Evolutionary conservation across 257 asterid genomes (phyloP).

Genomic region (Rhazya stricta): DNA sequence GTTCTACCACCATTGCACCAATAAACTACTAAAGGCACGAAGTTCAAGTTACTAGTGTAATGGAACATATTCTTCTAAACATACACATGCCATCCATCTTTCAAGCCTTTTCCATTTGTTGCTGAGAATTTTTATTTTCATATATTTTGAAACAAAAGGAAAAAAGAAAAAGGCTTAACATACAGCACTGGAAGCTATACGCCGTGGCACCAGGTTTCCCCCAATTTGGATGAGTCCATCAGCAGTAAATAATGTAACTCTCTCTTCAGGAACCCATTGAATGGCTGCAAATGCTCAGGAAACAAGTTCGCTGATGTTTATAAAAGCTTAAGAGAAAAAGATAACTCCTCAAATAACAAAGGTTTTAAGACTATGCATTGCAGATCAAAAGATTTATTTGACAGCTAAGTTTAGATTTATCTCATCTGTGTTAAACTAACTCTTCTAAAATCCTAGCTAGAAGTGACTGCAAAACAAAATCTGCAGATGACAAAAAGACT

Average conservation of each 20-base stretch:
- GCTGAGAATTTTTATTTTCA: neutral
- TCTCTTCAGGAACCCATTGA: conserved; percentile 85
- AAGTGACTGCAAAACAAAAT: neutral
- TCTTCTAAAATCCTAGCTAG: neutral
- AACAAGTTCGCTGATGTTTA: neutral
- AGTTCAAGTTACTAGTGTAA: neutral
- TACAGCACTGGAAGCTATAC: conserved; percentile 57
- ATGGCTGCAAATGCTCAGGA: conserved; percentile 43
- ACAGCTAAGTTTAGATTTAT: neutral
- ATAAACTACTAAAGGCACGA: neutral
- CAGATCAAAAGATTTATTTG: neutral
- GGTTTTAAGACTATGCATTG: neutral
- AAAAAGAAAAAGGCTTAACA: conserved; percentile 19
- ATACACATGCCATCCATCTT: neutral
- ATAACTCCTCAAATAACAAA: neutral
- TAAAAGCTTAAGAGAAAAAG: neutral
- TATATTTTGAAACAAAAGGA: neutral
- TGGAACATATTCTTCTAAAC: neutral
- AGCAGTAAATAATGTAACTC: conserved; percentile 71
- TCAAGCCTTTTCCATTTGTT: neutral
- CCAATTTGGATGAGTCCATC: conserved; percentile 94
- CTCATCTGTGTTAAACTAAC: neutral
- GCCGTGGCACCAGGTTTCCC: conserved; percentile 79
- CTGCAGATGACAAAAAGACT: neutral
- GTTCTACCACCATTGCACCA: neutral